Conservation (phyloP, 2,329 filamentous ascomycete genomes). For the Allantophomopsis cytisporea region DNA sequence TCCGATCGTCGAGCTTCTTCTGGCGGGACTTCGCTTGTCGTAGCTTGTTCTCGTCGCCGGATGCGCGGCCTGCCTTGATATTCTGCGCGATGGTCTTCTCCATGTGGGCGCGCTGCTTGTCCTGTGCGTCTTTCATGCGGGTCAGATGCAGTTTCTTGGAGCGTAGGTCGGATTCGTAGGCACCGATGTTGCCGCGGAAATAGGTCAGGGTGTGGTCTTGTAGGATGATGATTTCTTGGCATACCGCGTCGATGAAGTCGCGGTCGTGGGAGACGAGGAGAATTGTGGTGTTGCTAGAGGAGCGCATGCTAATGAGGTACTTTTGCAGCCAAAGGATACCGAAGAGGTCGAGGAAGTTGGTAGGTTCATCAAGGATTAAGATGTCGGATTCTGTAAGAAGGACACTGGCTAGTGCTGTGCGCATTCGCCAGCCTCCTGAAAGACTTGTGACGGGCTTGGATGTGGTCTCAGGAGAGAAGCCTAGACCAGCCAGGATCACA, state of each 20-base stretch:
- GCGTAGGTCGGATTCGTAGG: constrained; percentile 55
- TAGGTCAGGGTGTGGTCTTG: constrained; percentile 58
- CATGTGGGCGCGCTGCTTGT: constrained; percentile 69
- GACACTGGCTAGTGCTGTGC: constrained; percentile 48
- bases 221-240: constrained; percentile 62
- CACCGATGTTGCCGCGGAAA: constrained; percentile 61
- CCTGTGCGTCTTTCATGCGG: constrained; percentile 71
- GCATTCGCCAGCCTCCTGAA: constrained; percentile 69
- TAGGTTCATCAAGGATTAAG: constrained; percentile 74
- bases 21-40: constrained; percentile 75
- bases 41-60: constrained; percentile 73
- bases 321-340: constrained; percentile 77
- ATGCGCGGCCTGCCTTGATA: constrained; percentile 60
- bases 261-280: constrained; percentile 77
- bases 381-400: constrained; percentile 65
- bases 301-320: constrained; percentile 46
- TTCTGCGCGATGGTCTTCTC: constrained; percentile 66
- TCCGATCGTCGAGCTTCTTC: constrained; percentile 72
- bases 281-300: constrained; percentile 44
- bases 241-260: constrained; percentile 65
- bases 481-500: constrained; percentile 53
- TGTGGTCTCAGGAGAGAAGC: constrained; percentile 52
- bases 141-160: constrained; percentile 55
- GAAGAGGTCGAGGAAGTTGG: constrained; percentile 72
- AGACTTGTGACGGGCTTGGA: constrained; percentile 46